phyloP scores from a whole-genome alignment of 345 rosid species.

The Euclidium syriacum region DNA sequence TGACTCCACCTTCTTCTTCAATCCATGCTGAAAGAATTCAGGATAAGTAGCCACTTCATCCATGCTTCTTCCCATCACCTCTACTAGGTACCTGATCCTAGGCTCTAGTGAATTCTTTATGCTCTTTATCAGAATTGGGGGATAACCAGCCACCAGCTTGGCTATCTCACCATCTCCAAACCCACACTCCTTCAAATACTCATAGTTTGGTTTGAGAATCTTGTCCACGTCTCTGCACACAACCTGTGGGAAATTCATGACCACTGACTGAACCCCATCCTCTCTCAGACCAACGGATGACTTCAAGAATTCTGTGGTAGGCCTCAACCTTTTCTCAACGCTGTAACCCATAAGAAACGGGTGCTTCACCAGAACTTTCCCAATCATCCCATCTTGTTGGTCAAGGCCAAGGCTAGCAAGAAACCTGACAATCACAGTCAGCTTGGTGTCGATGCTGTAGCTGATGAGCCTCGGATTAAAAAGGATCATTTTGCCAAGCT shows the following conservation, averaged over 20 bases:
- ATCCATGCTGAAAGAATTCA: slow-evolving; percentile 60
- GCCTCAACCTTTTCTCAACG: slow-evolving; percentile 49
- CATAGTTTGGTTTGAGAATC: slow-evolving; percentile 50
- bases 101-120: slow-evolving; percentile 61
- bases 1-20: slow-evolving; percentile 58
- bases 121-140: slow-evolving; percentile 64
- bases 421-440: slow-evolving; percentile 47
- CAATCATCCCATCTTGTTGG: slow-evolving; percentile 53
- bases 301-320: slow-evolving; percentile 56
- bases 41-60: slow-evolving; percentile 63
- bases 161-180: slow-evolving; percentile 52
- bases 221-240: slow-evolving; percentile 62
- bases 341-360: slow-evolving; percentile 76
- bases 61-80: slow-evolving; percentile 61
- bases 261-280: slow-evolving; percentile 42
- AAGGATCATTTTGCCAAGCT: slow-evolving; percentile 62
- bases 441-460: slow-evolving; percentile 69
- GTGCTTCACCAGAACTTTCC: slow-evolving; percentile 55
- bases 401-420: slow-evolving; percentile 55
- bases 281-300: slow-evolving; percentile 45
- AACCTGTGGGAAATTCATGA: slow-evolving; percentile 59
- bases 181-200: slow-evolving; percentile 43
- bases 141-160: slow-evolving; percentile 55
- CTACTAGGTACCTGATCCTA: slow-evolving; percentile 58
- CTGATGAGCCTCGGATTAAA: slow-evolving; percentile 73